These are phyloP conservation scores for Aaosphaeria arxii DNA, from an alignment of 2,329 filamentous ascomycete species.

Conservation along the genomic window DNA sequence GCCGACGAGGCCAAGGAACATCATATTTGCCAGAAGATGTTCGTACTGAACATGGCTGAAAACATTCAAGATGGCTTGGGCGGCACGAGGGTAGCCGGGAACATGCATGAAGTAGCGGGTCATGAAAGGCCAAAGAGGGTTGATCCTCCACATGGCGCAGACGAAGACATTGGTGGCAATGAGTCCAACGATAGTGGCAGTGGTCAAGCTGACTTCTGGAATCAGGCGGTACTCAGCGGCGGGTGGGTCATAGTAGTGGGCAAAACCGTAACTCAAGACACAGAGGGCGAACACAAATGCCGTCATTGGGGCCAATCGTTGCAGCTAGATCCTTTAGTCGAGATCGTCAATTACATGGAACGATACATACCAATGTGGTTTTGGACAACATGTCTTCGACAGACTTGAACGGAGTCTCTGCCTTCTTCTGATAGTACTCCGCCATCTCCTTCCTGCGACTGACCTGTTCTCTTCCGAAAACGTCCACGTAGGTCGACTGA, in stretches of 20 bases:
- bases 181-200: constrained; percentile 55
- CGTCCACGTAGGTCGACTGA: constrained; percentile 30
- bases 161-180: constrained; percentile 59
- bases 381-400: constrained; percentile 24
- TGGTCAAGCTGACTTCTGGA: constrained; percentile 29
- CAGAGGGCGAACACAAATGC: constrained; percentile 27
- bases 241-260: constrained; percentile 31
- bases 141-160: constrained; percentile 60
- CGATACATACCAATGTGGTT: constrained; percentile 31
- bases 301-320: constrained; percentile 36
- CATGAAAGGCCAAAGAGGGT: constrained; percentile 62
- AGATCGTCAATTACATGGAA: background rate
- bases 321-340: constrained; percentile 11
- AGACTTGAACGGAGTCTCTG: constrained; percentile 20
- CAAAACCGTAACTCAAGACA: constrained; percentile 23
- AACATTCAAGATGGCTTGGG: constrained; percentile 60
- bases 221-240: constrained; percentile 27
- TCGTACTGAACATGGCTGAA: constrained; percentile 66
- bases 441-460: constrained; percentile 25
- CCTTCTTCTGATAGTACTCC: constrained; percentile 22
- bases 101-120: constrained; percentile 57
- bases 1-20: constrained; percentile 64
- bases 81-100: constrained; percentile 57
- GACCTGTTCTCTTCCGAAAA: constrained; percentile 31
- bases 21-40: constrained; percentile 63